phyloP scores from a whole-genome alignment of 257 asterid species.

The Solanum chaucha region DNA sequence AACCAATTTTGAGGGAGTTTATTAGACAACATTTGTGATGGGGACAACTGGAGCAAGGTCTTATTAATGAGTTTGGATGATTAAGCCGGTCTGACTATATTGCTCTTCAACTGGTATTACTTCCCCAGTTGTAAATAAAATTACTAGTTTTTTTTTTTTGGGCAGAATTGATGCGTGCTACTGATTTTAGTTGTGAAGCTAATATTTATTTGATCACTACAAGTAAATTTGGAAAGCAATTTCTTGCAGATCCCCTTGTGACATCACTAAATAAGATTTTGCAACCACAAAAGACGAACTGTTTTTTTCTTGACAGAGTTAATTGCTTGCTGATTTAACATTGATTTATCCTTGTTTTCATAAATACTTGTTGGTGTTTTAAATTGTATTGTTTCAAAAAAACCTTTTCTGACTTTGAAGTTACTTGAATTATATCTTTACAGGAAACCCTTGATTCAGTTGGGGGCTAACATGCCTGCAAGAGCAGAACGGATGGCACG shows the following conservation, averaged over 20 bases:
- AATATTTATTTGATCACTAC: background rate
- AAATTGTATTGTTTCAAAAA: background rate
- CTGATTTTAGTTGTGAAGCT: background rate
- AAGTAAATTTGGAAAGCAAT: background rate
- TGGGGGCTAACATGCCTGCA: slow-evolving; percentile 98
- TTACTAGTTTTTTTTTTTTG: background rate
- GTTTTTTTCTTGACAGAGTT: background rate
- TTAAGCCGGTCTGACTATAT: background rate
- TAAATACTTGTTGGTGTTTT: background rate
- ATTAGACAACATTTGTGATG: slow-evolving; percentile 27
- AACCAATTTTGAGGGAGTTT: slow-evolving; percentile 12
- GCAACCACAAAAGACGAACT: background rate
- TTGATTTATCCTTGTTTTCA: background rate
- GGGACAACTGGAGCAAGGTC: slow-evolving; percentile 16
- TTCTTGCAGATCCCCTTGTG: background rate
- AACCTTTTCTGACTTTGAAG: background rate
- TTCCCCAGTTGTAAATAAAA: background rate
- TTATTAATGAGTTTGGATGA: slow-evolving; percentile 4
- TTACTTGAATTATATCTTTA: background rate
- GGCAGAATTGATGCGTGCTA: background rate
- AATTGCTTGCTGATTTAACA: background rate
- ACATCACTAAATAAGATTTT: background rate
- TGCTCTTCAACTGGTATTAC: background rate
- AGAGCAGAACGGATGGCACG: slow-evolving; percentile 72
- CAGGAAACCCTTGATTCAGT: slow-evolving; percentile 74